Conservation (phyloP, 2,329 filamentous ascomycete genomes). For the Diaporthe eres region DNA sequence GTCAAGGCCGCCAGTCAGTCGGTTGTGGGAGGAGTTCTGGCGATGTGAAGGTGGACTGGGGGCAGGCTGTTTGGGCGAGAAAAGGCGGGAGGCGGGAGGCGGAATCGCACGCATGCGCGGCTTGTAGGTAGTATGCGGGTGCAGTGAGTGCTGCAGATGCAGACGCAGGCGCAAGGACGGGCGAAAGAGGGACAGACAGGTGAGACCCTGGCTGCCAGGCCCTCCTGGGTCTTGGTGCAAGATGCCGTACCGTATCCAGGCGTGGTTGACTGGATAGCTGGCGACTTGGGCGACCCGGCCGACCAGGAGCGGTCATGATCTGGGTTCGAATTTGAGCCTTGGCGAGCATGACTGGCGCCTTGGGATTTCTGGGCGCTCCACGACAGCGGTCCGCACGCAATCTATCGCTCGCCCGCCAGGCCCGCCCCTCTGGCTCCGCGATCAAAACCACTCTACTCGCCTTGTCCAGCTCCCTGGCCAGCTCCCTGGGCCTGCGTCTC, state of each 20-base stretch:
- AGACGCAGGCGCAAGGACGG: neutral
- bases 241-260: constrained; percentile 7
- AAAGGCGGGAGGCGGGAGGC: constrained; percentile 10
- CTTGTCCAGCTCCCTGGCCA: neutral
- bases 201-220: constrained; percentile 10
- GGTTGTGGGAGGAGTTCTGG: neutral
- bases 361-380: constrained; percentile 31
- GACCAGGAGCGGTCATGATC: constrained; percentile 17
- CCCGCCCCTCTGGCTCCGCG: constrained; percentile 20
- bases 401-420: constrained; percentile 10
- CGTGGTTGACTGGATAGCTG: neutral
- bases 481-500: neutral
- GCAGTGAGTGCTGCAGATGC: neutral
- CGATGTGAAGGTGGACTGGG: neutral
- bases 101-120: neutral
- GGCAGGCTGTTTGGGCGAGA: constrained; percentile 2
- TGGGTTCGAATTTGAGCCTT: constrained; percentile 26
- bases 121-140: neutral
- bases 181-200: neutral
- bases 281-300: neutral
- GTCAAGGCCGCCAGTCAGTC: constrained; percentile 5
- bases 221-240: neutral
- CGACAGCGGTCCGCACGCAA: constrained; percentile 19
- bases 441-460: constrained; percentile 1
- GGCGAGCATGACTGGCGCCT: constrained; percentile 35